Percentiles rank a stretch among this genome's conserved stretches.
Evolutionary conservation across 2,329 filamentous ascomycete genomes (phyloP).

Genomic region (Macrophomina tecta): DNA sequence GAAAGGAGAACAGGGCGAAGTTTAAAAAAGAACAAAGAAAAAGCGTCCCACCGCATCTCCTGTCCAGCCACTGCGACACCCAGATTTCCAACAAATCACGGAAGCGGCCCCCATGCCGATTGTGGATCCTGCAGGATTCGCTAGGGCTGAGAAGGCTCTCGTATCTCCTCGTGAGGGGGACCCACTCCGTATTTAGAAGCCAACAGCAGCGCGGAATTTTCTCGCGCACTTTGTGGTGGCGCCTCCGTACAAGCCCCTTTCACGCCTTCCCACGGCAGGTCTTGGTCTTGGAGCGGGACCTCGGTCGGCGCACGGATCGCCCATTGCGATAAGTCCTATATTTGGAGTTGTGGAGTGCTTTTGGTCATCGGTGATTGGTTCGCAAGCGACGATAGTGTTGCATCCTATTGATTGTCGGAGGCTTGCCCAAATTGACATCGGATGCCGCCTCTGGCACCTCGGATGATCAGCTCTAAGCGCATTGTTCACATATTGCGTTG

Average conservation of each 20-base stretch:
- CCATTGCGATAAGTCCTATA: background rate
- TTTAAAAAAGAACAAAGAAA: background rate
- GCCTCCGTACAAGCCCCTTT: slow-evolving; percentile 3
- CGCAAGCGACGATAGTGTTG: background rate
- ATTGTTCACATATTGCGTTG: background rate
- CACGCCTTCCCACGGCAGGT: background rate
- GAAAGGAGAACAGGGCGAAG: background rate
- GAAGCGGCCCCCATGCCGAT: background rate
- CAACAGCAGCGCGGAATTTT: background rate
- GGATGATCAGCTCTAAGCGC: background rate
- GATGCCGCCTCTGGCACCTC: slow-evolving; percentile 1
- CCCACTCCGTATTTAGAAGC: background rate
- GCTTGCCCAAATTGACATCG: background rate
- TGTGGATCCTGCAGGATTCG: slow-evolving; percentile 20
- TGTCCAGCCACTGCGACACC: background rate
- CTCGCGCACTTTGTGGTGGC: background rate
- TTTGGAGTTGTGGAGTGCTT: background rate
- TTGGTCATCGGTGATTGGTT: background rate
- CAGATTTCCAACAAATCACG: background rate
- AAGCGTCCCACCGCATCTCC: too few species aligned
- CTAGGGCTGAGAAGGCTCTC: background rate
- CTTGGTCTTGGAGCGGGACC: background rate
- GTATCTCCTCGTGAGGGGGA: slow-evolving; percentile 3
- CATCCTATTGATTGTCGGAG: background rate
- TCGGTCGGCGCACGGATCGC: background rate